phyloP scores from a whole-genome alignment of 192 early-diverging fungal genomes.

The Backusella mclennaniae region DNA sequence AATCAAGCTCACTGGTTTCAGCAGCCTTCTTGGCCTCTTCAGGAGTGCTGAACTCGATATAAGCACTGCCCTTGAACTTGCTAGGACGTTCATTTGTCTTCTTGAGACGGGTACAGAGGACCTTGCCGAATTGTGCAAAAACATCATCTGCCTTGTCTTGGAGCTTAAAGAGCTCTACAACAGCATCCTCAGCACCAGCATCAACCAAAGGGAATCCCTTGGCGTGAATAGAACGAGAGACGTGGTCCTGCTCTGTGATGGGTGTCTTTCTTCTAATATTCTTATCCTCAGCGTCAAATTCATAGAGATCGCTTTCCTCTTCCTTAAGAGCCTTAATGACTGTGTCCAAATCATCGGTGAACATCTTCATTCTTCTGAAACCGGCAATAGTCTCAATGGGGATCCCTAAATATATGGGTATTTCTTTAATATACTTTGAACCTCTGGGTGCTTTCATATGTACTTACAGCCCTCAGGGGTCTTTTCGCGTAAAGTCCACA shows the following conservation, averaged over 20 bases:
- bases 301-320: conserved; percentile 45
- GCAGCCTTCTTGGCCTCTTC: conserved; percentile 51
- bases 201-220: conserved; percentile 24
- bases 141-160: conserved; percentile 43
- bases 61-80: conserved; percentile 50
- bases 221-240: conserved; percentile 48
- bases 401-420: conserved; percentile 37
- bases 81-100: conserved; percentile 9
- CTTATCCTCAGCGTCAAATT: conserved; percentile 48
- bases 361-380: conserved; percentile 59
- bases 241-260: conserved; percentile 36
- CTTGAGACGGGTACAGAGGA: conserved; percentile 38
- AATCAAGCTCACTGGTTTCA: conserved; percentile 37
- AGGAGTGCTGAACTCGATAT: conserved; percentile 47
- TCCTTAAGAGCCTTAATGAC: conserved; percentile 55
- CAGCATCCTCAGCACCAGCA: conserved; percentile 1
- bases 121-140: conserved; percentile 43
- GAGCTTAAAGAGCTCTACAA: conserved; percentile 31
- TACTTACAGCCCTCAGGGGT: conserved; percentile 51
- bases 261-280: conserved; percentile 50
- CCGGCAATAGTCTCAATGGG: conserved; percentile 44
- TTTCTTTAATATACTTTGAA: background rate
- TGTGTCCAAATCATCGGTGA: conserved; percentile 35
- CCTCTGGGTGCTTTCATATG: background rate
- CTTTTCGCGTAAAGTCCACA: conserved; percentile 41